A percentile compares a stretch with the other conserved stretches of the same genome.
Conservation (phyloP, 371 early-diverging fungal species). For the Polyrhizophydium stewartii region DNA sequence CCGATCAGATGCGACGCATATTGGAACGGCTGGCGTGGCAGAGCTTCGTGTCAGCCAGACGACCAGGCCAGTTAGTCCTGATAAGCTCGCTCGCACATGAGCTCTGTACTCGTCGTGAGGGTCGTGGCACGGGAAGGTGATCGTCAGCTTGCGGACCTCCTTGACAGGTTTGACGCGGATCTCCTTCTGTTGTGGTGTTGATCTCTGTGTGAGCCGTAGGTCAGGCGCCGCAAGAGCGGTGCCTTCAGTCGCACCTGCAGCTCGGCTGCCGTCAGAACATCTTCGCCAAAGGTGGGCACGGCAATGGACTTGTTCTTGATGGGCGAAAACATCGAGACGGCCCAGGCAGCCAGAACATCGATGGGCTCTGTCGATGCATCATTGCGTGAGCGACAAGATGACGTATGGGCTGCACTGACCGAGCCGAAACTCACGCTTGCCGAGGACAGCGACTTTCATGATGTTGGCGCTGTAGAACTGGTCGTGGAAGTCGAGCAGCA, state of each 20-base stretch:
- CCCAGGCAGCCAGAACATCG: conserved; percentile 77
- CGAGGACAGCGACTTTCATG: conserved; percentile 90
- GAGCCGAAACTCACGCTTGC: conserved; percentile 54
- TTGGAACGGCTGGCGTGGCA: conserved; percentile 14
- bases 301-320: conserved; percentile 72
- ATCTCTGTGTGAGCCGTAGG: too few relatives aligned
- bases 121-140: conserved; percentile 88
- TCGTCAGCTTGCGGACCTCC: conserved; percentile 66
- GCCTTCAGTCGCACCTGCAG: conserved; percentile 53
- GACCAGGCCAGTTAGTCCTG: neutral
- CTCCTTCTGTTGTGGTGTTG: conserved; percentile 58
- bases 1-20: conserved; percentile 50
- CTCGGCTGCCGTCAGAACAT: conserved; percentile 73
- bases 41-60: neutral
- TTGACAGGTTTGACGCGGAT: conserved; percentile 80
- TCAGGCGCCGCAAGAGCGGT: too few relatives aligned
- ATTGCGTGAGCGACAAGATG: neutral
- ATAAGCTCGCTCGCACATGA: neutral
- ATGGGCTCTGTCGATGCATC: conserved; percentile 66
- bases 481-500: conserved; percentile 82
- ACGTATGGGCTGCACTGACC: neutral
- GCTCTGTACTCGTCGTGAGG: conserved; percentile 17
- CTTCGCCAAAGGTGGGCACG: conserved; percentile 53
- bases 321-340: conserved; percentile 70
- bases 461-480: conserved; percentile 90